These are phyloP conservation scores for Sorghum bicolor DNA, from an alignment of 176 grass and related monocot genomes.

Conservation along the genomic window DNA sequence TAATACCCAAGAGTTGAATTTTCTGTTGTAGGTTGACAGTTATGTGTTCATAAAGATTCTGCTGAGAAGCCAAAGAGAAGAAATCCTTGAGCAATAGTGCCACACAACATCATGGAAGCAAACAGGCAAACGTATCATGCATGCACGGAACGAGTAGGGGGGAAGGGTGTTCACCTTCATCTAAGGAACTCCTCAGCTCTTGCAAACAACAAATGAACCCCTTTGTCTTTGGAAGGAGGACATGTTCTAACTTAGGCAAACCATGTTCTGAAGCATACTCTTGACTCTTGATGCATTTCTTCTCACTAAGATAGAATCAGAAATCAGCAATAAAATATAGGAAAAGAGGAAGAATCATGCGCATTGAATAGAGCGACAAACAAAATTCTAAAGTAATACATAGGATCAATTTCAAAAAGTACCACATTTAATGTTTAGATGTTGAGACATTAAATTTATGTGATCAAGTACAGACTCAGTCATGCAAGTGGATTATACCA, in stretches of 20 bases:
- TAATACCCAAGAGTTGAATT: too few species aligned
- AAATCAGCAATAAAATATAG: conserved; percentile 32
- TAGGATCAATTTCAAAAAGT: conserved; percentile 2
- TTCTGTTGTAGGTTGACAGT: not conserved
- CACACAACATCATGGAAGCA: not conserved
- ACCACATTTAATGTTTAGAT: not conserved
- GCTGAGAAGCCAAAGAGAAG: not conserved
- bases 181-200: conserved; percentile 60
- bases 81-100: not conserved
- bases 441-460: not conserved
- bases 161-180: conserved; percentile 31
- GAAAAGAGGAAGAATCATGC: conserved; percentile 18
- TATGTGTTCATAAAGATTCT: conserved; percentile 11
- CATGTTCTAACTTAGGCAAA: conserved; percentile 72
- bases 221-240: conserved; percentile 84
- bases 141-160: not conserved
- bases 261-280: conserved; percentile 66
- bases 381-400: not conserved
- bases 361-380: conserved; percentile 17
- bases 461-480: conserved; percentile 5
- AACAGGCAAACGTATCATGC: not conserved
- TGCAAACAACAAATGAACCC: conserved; percentile 77
- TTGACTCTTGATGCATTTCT: conserved; percentile 83
- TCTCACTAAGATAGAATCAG: conserved; percentile 60
- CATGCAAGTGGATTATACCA: not conserved